Base-by-base conservation (phyloP, 768 basidiomycete species). In the Mycena chlorophos region DNA sequence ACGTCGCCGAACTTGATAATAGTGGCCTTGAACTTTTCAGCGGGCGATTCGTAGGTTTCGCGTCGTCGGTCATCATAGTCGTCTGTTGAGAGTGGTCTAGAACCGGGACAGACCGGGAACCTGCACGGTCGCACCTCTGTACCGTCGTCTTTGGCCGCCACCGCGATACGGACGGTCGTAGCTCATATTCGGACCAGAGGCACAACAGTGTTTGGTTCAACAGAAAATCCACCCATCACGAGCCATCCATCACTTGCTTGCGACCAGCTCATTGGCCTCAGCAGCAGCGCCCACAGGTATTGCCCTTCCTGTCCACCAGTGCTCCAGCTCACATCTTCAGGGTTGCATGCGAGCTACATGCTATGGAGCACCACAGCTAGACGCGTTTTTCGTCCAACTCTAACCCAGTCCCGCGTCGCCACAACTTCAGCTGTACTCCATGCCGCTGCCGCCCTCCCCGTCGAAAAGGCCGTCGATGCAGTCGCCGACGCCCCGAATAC, bases 1-100 rank as follows among this genome's bases (percentile, higher is more conserved):
- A 90, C 89, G 79, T 93, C 91, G 38, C 90, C 91, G 49, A 89
- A 73, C 65, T 84, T 87, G 63, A 91, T 73, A 58, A 93, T 86
- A 39, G 80, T 72, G 47, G 73, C 76, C 68, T 82, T 85, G 31
- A 91, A 73, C 65, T 81, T 87, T 57, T 91, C 82, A 60, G 89
- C 88, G 4, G 89, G 88, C 2, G 87, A 81, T 60, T 91, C 89
- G 62, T 78, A 74, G 34, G 71, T 63, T 55, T 88, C 85, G 53
- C 83, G 80, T 30, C 87, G 81, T 37, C 83, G 79, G 72, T 88
- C 83, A 57, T 86, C 82, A 57, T 80, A 81, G 72, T 89, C 87
- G 63, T 89, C 88, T 87, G 68, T 43, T 58, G 51, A 61, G 42
- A 22, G 39, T 48, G 52, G 49, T 63, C 50, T 49, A 54, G 56